Evolutionary conservation across 805 yeast genomes (phyloP), one percentile per base, ranked within the genome.

Genomic region (Pichia deserticola): DNA sequence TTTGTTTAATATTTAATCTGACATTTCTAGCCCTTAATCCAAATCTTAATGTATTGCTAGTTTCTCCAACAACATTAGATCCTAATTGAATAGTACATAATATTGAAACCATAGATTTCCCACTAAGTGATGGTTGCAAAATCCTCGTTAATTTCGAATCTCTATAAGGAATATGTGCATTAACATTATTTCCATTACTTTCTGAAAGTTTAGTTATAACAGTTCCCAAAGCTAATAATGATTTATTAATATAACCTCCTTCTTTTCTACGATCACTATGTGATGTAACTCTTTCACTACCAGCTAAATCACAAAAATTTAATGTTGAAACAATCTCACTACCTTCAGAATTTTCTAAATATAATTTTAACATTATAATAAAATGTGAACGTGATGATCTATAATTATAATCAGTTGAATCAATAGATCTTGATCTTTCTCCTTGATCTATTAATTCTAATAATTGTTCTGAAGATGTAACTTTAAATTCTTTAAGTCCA

Each of bases 21-120:
- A 93, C 81, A 63, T 92, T 89, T 60, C 89, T 90, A 1, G 98
- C 97, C 52, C 97, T 73, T 0, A 96, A 86, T 0, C 97, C 98
- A 70, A 93, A 93, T 47, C 98, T 69, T 29, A 93, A 71, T 0
- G 98, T 90, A 62, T 88, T 89, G 38, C 82, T 71, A 0, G 97
- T 88, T 63, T 92, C 98, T 0, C 86, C 74, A n/a, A 77, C 68
- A 1, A 82, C 75, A 27, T 74, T 74, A 25, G 68, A 66, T 3
- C 85, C 80, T 41, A 86, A 68, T 59, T 87, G 90, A 15, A 92
- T 81, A 0, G 98, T 92, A 64, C 98, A 93, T 29, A 92, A 73
- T 5, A 93, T 84, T 46, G 88, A 80, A 13, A 92, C 89, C 36
- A 89, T 73, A 2, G 96, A 82, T 34, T 83, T 78, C 1, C 98